phyloP scores from a whole-genome alignment of 192 early-diverging fungal genomes.

The Rhizophagus clarus region DNA sequence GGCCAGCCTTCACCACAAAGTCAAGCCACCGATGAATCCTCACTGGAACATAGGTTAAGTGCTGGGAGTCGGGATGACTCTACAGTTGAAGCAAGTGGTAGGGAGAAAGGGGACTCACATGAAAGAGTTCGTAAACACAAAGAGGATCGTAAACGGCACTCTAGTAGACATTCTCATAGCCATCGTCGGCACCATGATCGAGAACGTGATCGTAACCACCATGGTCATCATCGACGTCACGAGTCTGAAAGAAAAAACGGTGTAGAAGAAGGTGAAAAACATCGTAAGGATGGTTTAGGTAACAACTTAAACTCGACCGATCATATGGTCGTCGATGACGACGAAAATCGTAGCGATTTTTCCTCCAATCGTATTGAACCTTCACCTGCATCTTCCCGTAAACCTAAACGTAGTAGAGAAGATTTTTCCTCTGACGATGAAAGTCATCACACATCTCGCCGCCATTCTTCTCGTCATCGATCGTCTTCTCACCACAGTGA shows the following conservation, averaged over 20 bases:
- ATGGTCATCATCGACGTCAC: conserved; percentile 11
- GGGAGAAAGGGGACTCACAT: not conserved
- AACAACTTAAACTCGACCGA: conserved; percentile 41
- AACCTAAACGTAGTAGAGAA: conserved; percentile 35
- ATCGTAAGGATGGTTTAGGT: conserved; percentile 47
- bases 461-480: conserved; percentile 24
- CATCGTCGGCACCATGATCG: conserved; percentile 9
- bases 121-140: not conserved
- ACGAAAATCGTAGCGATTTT: conserved; percentile 47
- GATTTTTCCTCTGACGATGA: conserved; percentile 36
- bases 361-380: conserved; percentile 41
- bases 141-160: conserved; percentile 17
- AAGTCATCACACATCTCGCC: conserved; percentile 29
- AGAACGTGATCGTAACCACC: conserved; percentile 35
- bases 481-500: conserved; percentile 33
- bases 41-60: conserved; percentile 17
- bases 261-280: conserved; percentile 30
- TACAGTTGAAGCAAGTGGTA: conserved; percentile 5
- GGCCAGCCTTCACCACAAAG: conserved; percentile 29
- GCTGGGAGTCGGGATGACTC: conserved; percentile 18
- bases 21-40: conserved; percentile 26
- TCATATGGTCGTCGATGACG: conserved; percentile 40
- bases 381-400: conserved; percentile 32
- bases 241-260: conserved; percentile 13
- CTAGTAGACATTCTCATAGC: conserved; percentile 17